A percentile compares a stretch with the other conserved stretches of the same genome.
These are phyloP conservation scores for Deinandra increscens DNA, from an alignment of 129 eudicot genomes.

Conservation along the genomic window DNA sequence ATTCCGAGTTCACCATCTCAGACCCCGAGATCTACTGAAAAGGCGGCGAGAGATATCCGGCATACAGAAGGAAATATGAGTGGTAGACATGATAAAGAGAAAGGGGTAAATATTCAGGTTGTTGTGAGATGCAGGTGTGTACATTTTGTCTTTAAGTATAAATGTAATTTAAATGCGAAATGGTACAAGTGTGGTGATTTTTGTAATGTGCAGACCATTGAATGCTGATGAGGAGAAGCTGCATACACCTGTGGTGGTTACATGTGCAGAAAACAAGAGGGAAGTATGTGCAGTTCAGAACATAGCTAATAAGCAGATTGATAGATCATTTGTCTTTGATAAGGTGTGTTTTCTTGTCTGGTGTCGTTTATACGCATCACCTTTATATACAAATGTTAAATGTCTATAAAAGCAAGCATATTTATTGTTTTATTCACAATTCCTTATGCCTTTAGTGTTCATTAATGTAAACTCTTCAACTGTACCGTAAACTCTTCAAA, in stretches of 20 bases:
- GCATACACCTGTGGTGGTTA: slow-evolving; percentile 82
- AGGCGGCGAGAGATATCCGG: slow-evolving; percentile 67
- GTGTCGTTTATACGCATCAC: not conserved
- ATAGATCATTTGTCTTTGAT: slow-evolving; percentile 80
- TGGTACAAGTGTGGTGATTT: not conserved
- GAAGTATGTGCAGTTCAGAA: slow-evolving; percentile 89
- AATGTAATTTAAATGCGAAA: not conserved
- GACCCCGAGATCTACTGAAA: slow-evolving; percentile 73
- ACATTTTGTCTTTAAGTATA: not conserved
- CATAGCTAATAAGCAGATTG: slow-evolving; percentile 94
- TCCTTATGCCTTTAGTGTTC: too few species aligned
- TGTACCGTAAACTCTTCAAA: not conserved
- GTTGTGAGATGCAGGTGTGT: slow-evolving; percentile 43
- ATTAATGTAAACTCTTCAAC: not conserved
- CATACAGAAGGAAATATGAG: slow-evolving; percentile 51
- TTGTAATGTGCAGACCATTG: slow-evolving; percentile 60
- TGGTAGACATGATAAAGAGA: slow-evolving; percentile 8
- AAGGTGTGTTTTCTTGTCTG: slow-evolving; percentile 46
- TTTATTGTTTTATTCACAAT: too few species aligned
- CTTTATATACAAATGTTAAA: not conserved
- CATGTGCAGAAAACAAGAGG: slow-evolving; percentile 78
- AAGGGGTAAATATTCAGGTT: slow-evolving; percentile 7
- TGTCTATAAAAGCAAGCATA: slow-evolving; percentile 36
- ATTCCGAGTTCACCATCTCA: slow-evolving; percentile 61
- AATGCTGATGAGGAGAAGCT: slow-evolving; percentile 73